Percentiles rank a stretch among this genome's conserved stretches.
Evolutionary conservation across 805 yeast genomes (phyloP).

Genomic region (Lipomyces yamadae): DNA sequence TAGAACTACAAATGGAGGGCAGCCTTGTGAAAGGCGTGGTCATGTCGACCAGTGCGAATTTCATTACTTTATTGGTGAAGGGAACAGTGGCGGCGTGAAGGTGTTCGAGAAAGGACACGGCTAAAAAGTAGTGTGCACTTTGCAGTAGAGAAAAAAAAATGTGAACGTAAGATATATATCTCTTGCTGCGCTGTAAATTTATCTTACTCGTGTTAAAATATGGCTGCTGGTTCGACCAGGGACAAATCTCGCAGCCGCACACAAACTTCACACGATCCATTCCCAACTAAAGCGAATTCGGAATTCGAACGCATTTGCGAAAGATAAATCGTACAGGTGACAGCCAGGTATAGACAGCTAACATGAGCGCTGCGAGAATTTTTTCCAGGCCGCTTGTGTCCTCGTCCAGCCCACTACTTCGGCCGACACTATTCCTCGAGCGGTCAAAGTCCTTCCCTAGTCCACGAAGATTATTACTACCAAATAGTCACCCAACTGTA

Average conservation of each 20-base stretch:
- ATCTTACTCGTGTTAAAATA: too few species aligned
- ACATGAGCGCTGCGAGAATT: not conserved
- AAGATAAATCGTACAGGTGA: not conserved
- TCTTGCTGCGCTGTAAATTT: too few species aligned
- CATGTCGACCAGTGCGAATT: constrained; percentile 22
- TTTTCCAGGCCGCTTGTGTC: not conserved
- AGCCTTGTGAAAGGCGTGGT: constrained; percentile 2
- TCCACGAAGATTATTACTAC: not conserved
- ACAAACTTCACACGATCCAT: too few species aligned
- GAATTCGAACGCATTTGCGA: too few species aligned
- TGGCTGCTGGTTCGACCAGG: too few species aligned
- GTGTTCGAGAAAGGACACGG: constrained; percentile 29
- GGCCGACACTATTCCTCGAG: not conserved
- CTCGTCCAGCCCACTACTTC: not conserved
- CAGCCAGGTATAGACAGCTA: not conserved
- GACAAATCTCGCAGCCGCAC: too few species aligned
- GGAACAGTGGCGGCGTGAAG: constrained; percentile 24
- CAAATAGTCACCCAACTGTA: not conserved
- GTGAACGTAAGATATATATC: too few species aligned
- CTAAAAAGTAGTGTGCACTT: not conserved
- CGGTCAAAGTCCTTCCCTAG: not conserved
- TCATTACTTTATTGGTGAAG: constrained; percentile 33
- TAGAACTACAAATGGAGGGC: constrained; percentile 29
- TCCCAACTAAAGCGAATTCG: not conserved
- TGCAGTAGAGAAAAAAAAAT: too few species aligned